Evolutionary conservation across 2,329 filamentous ascomycete species (phyloP), one percentile per base, ranked within the genome.

Genomic region (Uncinocarpus reesii): DNA sequence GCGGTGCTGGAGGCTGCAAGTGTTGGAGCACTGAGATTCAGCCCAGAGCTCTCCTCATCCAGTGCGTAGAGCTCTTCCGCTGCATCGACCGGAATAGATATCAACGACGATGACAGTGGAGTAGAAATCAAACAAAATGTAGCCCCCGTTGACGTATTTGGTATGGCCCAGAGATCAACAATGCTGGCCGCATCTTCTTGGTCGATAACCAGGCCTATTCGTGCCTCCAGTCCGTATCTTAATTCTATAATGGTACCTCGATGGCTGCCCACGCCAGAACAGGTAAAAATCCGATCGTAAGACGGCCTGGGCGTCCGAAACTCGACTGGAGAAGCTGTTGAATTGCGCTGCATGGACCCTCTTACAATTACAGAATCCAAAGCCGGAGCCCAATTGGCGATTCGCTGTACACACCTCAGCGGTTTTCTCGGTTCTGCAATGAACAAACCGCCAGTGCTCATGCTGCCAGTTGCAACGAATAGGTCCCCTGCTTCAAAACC

Each of bases 381-480:
- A 40, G 75, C 65, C 3, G 78, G 73, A 0, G 72, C 69, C 71
- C 74, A 81, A 52, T 80, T 80, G 15, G 77, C 76, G 46, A 94
- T 77, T 3, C 69, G 71, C 38, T 81, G 78, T 21, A 83, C 70
- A 45, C 73, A 72, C 40, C 69, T 65, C 42, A 67, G 74, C 21
- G 73, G 64, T 52, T 76, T 66, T 54, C 79, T 75, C 45, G 81
- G 74, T 50, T 74, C 68, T 63, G 85, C 80, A 65, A 80, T 79
- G 70, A 84, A 90, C 4, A 92, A 73, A 0, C 82, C 80, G 5
- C 89, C 89, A 52, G 82, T 78, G 7, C 87, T 84, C 46, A 82
- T 83, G 55, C 85, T 81, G 0, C 90, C 88, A 3, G 84, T 84
- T 41, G 84, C 79, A 29, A 93, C 76, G 40, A 95, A 70, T n/a